Percentiles rank a stretch among this genome's conserved stretches.
phyloP scores from a whole-genome alignment of 352 stramenopile species.

The Aphanomyces stellatus region DNA sequence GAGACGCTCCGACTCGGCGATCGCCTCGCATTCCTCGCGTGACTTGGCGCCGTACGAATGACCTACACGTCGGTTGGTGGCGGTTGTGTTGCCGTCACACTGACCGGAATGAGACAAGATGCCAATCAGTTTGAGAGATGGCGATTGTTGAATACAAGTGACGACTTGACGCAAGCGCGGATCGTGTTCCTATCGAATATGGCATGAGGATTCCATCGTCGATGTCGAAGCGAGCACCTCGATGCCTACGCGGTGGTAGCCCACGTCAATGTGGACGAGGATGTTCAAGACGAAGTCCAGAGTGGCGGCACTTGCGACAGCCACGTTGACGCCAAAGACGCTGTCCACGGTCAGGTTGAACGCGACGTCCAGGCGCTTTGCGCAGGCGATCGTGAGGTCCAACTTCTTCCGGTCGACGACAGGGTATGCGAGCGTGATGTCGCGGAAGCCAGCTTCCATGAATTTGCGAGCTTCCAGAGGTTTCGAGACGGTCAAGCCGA shows the following conservation, averaged over 20 bases:
- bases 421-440: constrained; percentile 54
- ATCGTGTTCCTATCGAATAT: constrained; percentile 28
- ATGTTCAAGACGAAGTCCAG: constrained; percentile 39
- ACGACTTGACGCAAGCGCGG: constrained; percentile 41
- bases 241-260: constrained; percentile 64
- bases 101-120: constrained; percentile 52
- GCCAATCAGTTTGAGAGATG: constrained; percentile 41
- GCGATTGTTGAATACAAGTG: constrained; percentile 39
- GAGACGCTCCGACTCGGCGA: constrained; percentile 47
- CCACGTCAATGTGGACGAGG: constrained; percentile 63
- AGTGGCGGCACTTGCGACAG: constrained; percentile 37
- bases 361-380: constrained; percentile 38
- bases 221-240: constrained; percentile 21
- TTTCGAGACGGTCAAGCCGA: constrained; percentile 60
- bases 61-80: constrained; percentile 23
- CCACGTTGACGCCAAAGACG: constrained; percentile 36
- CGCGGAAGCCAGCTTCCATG: constrained; percentile 40
- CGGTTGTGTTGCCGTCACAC: neutral
- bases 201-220: neutral
- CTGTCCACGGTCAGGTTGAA: constrained; percentile 59
- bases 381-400: constrained; percentile 36
- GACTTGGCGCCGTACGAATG: constrained; percentile 51
- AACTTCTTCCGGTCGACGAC: constrained; percentile 55
- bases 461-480: constrained; percentile 58
- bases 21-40: constrained; percentile 34